Conservation (phyloP, 345 rosid species). For the Syzygium jambos region DNA sequence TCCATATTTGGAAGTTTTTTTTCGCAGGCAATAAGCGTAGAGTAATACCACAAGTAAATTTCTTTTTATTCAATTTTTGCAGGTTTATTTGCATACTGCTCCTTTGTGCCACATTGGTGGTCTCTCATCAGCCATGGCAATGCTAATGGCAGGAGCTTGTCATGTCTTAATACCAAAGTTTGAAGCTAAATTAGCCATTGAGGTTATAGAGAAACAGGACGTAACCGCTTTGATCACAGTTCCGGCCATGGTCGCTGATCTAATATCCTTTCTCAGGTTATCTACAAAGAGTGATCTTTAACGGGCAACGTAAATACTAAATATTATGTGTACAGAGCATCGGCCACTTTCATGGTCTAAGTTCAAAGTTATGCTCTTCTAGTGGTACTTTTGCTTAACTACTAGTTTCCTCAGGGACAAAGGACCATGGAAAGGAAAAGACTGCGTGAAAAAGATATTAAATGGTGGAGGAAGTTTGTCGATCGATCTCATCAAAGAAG, state of each 20-base stretch:
- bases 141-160: slow-evolving; percentile 83
- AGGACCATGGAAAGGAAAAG: slow-evolving; percentile 30
- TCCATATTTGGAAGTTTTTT: neutral
- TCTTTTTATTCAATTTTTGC: slow-evolving; percentile 10
- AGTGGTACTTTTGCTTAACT: neutral
- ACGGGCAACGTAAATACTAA: neutral
- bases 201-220: slow-evolving; percentile 36
- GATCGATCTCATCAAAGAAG: slow-evolving; percentile 33
- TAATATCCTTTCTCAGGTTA: slow-evolving; percentile 43
- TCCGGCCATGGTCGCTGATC: slow-evolving; percentile 76
- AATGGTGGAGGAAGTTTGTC: slow-evolving; percentile 89
- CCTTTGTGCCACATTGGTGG: slow-evolving; percentile 89
- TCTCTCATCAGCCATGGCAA: slow-evolving; percentile 76
- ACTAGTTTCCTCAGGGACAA: slow-evolving; percentile 24
- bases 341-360: neutral
- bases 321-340: neutral
- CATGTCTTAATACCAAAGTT: slow-evolving; percentile 77
- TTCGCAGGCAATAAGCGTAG: neutral
- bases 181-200: slow-evolving; percentile 44
- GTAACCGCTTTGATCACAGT: slow-evolving; percentile 80
- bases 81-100: slow-evolving; percentile 83
- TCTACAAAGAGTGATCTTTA: neutral
- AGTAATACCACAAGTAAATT: neutral
- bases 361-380: neutral
- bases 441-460: slow-evolving; percentile 48